Conservation (phyloP, 768 basidiomycete genomes). For the Tulasnella sp. region DNA sequence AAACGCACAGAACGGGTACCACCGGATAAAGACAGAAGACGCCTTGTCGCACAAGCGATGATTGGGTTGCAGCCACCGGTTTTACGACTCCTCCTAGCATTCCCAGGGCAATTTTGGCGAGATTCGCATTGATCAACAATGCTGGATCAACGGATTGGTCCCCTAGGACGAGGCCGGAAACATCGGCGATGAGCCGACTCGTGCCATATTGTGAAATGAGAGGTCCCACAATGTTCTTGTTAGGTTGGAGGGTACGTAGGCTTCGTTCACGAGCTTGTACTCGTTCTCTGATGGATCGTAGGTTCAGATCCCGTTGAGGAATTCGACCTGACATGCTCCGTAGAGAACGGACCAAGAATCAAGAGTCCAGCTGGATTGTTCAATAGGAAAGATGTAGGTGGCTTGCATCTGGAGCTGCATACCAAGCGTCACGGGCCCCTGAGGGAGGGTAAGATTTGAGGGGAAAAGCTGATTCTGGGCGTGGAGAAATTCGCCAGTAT, state of each 20-base stretch:
- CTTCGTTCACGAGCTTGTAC: neutral
- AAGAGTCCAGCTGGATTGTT: neutral
- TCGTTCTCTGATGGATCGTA: neutral
- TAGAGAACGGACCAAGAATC: neutral
- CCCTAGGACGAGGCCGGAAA: neutral
- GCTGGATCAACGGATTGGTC: neutral
- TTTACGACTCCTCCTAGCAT: neutral
- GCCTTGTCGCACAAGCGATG: neutral
- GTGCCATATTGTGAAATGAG: neutral
- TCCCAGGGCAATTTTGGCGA: neutral
- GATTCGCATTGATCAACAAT: neutral
- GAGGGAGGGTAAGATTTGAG: neutral
- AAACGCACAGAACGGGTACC: neutral
- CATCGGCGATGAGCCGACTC: neutral
- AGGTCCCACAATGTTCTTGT: neutral
- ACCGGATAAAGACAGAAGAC: neutral
- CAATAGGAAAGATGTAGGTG: neutral
- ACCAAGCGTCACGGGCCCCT: neutral
- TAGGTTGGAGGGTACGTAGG: neutral
- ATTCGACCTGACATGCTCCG: neutral
- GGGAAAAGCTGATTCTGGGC: neutral
- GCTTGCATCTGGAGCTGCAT: neutral
- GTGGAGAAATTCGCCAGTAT: neutral
- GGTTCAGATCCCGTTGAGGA: neutral
- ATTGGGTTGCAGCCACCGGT: neutral